Percentiles rank a stretch among this genome's conserved stretches.
These are phyloP conservation scores for Angophora floribunda DNA, from an alignment of 345 rosid genomes.

Conservation along the genomic window DNA sequence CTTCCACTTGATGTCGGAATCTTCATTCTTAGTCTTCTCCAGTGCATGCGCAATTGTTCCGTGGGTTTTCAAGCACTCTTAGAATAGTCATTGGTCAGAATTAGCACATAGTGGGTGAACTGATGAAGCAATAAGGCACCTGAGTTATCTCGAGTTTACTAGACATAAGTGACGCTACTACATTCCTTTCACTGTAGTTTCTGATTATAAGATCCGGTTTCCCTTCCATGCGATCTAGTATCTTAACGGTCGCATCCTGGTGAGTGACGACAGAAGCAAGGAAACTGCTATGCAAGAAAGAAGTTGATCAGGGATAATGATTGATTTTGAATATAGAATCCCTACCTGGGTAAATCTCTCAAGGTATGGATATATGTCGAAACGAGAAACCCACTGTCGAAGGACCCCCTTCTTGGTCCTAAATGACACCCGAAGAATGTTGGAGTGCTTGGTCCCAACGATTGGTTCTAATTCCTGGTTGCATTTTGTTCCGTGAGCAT, in stretches of 20 bases:
- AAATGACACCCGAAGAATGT: constrained; percentile 77
- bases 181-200: constrained; percentile 83
- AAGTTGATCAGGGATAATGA: background rate
- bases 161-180: constrained; percentile 84
- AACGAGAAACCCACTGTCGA: constrained; percentile 78
- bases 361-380: constrained; percentile 76
- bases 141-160: constrained; percentile 73
- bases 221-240: constrained; percentile 60
- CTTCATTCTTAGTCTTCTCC: constrained; percentile 87
- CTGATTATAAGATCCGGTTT: constrained; percentile 88
- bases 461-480: constrained; percentile 67
- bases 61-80: constrained; percentile 9
- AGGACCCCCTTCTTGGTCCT: constrained; percentile 41
- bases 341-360: constrained; percentile 68
- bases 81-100: background rate
- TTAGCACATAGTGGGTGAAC: background rate
- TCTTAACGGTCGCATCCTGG: constrained; percentile 65
- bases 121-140: constrained; percentile 19
- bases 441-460: constrained; percentile 43
- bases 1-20: constrained; percentile 81
- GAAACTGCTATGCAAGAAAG: background rate
- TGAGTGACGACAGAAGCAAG: background rate
- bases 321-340: background rate
- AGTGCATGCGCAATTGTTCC: constrained; percentile 94
- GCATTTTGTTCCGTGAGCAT: constrained; percentile 69